These are phyloP conservation scores for Triglochin maritima DNA, from an alignment of 106 monocot genomes.

Conservation along the genomic window DNA sequence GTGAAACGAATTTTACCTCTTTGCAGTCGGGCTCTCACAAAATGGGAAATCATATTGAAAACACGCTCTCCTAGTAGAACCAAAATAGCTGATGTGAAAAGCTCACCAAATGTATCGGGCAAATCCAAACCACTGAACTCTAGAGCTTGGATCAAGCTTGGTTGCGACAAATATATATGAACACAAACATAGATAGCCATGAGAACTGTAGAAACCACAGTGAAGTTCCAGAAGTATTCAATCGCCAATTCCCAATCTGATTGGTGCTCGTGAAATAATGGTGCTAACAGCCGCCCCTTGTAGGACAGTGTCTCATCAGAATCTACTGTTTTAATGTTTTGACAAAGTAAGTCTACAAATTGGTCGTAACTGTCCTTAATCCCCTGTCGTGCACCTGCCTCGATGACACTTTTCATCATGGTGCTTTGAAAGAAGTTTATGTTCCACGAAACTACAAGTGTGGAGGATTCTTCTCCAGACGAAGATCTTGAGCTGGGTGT, in stretches of 20 bases:
- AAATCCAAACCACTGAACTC: conserved; percentile 65
- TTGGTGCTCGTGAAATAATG: conserved; percentile 31
- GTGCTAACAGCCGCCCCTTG: conserved; percentile 38
- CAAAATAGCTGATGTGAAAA: conserved; percentile 38
- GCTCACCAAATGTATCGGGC: conserved; percentile 56
- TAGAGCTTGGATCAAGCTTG: conserved; percentile 20
- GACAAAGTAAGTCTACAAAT: conserved; percentile 36
- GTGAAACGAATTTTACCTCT: conserved; percentile 23
- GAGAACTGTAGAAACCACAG: conserved; percentile 29
- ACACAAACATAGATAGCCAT: conserved; percentile 32
- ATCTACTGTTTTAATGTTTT: conserved; percentile 21
- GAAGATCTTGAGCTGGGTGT: conserved; percentile 24
- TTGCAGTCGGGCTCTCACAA: conserved; percentile 40
- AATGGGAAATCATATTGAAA: conserved; percentile 46
- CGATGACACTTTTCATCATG: conserved; percentile 61
- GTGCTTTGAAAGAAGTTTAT: conserved; percentile 53
- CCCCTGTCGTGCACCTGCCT: conserved; percentile 37
- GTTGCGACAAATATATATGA: conserved; percentile 41
- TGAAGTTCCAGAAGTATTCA: conserved; percentile 52
- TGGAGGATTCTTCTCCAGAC: conserved; percentile 31
- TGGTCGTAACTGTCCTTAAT: conserved; percentile 47
- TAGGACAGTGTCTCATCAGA: conserved; percentile 14
- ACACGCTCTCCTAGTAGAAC: conserved; percentile 39
- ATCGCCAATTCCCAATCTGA: conserved; percentile 40
- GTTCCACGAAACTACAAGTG: conserved; percentile 44